Evolutionary conservation across 192 early-diverging fungal genomes (phyloP), one percentile per base, ranked within the genome.

Genomic region (Geranomyces variabilis): DNA sequence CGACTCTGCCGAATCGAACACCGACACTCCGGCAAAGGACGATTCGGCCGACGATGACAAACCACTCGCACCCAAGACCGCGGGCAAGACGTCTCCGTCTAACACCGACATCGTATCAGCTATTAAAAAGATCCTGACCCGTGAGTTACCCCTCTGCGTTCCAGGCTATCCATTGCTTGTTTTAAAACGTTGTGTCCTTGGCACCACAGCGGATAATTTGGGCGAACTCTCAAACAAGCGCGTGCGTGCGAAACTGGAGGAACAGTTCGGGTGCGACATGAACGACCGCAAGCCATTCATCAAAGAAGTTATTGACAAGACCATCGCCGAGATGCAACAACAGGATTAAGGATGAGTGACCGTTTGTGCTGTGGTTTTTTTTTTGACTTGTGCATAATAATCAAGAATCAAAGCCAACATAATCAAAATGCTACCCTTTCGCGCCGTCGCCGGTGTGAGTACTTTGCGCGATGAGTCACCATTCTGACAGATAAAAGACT

Each of bases 221-320:
- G 26, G 49, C 46, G 30, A 48, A 21, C 66, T 67, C 14, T 51
- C 47, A 4, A 48, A 48, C 66, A 48, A 55, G 49, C 10, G 1
- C 1, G 49, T 67, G 24, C 46, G 66, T 7, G 9, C 26, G 26
- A 36, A 24, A 13, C 66, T 67, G 28, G 47, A 5, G 21, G 30
- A 34, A n/a, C 21, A 15, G 2, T 67, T 67, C 49, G 21, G 21
- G 4, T 22, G 21, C 14, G 28, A 67, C 33, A 53, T 67, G 66
- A 29, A 14, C 26, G 26, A 67, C 33, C 17, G 33, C 17, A 67
- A 67, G 66, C 14, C 31, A 7, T 48, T 67, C 14, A 67, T 67
- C 33, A 67, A 67, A 5, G 49, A 48, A 28, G 15, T 17, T 4
- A 67, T 67, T 34, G 66, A 67, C 33, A 30, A 67, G 66, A 53